These are phyloP conservation scores for Paratinospora sagittata DNA, from an alignment of 164 flowering plant species.

Conservation along the genomic window DNA sequence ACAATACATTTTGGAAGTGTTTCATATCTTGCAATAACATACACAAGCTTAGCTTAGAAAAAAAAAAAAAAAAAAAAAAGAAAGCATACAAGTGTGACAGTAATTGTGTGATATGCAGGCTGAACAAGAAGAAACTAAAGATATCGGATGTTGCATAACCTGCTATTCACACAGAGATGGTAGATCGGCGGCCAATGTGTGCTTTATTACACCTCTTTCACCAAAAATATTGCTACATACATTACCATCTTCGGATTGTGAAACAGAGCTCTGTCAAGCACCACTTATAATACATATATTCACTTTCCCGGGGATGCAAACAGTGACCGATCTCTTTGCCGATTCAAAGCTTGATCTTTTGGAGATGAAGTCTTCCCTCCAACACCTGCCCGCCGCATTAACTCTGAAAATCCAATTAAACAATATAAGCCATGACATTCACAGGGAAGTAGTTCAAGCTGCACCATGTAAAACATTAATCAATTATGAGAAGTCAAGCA, in stretches of 20 bases:
- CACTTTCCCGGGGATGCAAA: constrained; percentile 47
- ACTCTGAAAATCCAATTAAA: constrained; percentile 25
- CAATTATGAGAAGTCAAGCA: too few relatives aligned
- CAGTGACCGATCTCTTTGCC: constrained; percentile 33
- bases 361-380: constrained; percentile 49
- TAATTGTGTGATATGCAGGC: constrained; percentile 10
- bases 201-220: constrained; percentile 13
- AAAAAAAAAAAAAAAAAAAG: constrained; percentile 1
- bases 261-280: constrained; percentile 13
- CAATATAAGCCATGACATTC: neutral
- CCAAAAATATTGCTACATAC: constrained; percentile 23
- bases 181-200: neutral
- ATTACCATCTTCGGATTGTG: constrained; percentile 10
- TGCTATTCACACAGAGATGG: constrained; percentile 13
- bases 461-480: neutral
- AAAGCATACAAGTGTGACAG: constrained; percentile 16
- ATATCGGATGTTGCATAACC: constrained; percentile 13
- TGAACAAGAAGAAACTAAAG: constrained; percentile 9
- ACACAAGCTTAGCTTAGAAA: constrained; percentile 18
- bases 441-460: neutral
- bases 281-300: constrained; percentile 9
- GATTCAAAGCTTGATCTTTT: constrained; percentile 31
- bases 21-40: constrained; percentile 16
- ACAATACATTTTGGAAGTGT: constrained; percentile 1
- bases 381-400: constrained; percentile 48